Evolutionary conservation across 345 rosid genomes (phyloP), one percentile per base, ranked within the genome.

Genomic region (Tarenaya hassleriana): DNA sequence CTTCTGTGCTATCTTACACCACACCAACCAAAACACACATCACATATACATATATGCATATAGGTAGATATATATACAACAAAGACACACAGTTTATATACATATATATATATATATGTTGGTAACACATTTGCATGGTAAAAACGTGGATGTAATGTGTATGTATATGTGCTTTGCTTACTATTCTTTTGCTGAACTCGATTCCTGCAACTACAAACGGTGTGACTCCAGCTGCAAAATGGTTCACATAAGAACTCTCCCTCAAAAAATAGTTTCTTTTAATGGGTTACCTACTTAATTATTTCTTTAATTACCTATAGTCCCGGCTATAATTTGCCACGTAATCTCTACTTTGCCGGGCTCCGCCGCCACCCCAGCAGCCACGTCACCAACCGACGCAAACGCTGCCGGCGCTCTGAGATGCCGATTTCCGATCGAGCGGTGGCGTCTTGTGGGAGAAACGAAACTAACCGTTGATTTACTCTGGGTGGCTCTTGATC

Each of bases 101-200:
- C 29, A 24, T 5, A 24, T 5, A 24, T 24, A 24, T 5, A 24
- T 24, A 24, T 24, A 24, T 5, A 24, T 24, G 3, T 24, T n/a
- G n/a, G n/a, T n/a, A n/a, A 24, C 29, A 24, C 29, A 24, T 24
- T n/a, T n/a, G n/a, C n/a, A n/a, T n/a, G n/a, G n/a, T n/a, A n/a
- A n/a, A n/a, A n/a, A n/a, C n/a, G n/a, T n/a, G n/a, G n/a, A n/a
- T n/a, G n/a, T n/a, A n/a, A n/a, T n/a, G n/a, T n/a, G n/a, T n/a
- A 24, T 24, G 15, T 20, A 24, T 10, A 49, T 37, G 1, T 5
- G 35, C 71, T 56, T 66, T 5, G 35, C 71, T 56, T 66, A 88
- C 97, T 38, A 89, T 86, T 77, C 96, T 74, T 69, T 86, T 84
- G 79, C 87, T 73, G 81, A 91, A 91, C 52, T 86, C 98, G 54